phyloP scores from a whole-genome alignment of 805 yeast genomes.

The Yarrowia osloensis region DNA sequence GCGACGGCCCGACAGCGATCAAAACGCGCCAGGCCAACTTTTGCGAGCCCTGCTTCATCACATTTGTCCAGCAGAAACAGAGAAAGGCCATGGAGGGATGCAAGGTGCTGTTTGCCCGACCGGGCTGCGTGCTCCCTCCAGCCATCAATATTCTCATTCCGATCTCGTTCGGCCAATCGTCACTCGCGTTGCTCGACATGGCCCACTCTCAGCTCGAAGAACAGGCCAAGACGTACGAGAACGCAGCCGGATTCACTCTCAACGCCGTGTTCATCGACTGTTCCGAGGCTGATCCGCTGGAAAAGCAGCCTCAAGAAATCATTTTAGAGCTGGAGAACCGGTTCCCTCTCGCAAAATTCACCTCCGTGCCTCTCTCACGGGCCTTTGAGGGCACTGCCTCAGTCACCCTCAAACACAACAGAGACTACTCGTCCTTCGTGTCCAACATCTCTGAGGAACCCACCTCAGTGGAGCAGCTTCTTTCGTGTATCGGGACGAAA shows the following conservation, averaged over 20 bases:
- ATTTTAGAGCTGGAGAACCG: constrained; percentile 31
- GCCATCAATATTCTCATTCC: constrained; percentile 57
- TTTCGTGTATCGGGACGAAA: constrained; percentile 49
- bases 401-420: constrained; percentile 1
- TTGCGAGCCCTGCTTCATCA: constrained; percentile 56
- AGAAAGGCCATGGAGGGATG: constrained; percentile 78
- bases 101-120: constrained; percentile 62
- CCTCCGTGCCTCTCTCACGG: not conserved
- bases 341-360: constrained; percentile 36
- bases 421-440: constrained; percentile 14
- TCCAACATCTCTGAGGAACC: constrained; percentile 1
- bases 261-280: constrained; percentile 52
- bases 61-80: constrained; percentile 76
- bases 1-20: constrained; percentile 14
- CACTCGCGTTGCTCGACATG: constrained; percentile 70
- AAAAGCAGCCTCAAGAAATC: constrained; percentile 30
- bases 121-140: constrained; percentile 36
- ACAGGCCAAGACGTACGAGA: constrained; percentile 62
- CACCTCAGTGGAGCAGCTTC: constrained; percentile 44
- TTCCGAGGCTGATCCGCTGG: constrained; percentile 14
- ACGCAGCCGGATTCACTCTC: constrained; percentile 67
- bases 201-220: constrained; percentile 60
- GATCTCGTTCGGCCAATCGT: constrained; percentile 65
- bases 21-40: constrained; percentile 17
- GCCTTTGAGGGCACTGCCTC: not conserved